phyloP scores from a whole-genome alignment of 177 flowering plant genomes.

The Tripterygium wilfordii region DNA sequence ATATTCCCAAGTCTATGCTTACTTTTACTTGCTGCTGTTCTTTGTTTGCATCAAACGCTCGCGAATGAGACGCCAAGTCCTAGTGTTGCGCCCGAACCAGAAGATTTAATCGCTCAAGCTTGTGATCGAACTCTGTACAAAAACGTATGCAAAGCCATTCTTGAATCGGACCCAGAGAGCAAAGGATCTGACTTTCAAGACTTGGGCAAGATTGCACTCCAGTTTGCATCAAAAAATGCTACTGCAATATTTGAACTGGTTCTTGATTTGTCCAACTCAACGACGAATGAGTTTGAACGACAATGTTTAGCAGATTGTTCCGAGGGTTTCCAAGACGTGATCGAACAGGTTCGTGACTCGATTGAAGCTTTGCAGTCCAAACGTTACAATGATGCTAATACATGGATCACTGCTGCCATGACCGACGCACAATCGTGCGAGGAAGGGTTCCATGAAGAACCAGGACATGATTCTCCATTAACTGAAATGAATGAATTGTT shows the following conservation, averaged over 20 bases:
- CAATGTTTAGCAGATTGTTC: slow-evolving; percentile 26
- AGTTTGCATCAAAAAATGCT: slow-evolving; percentile 14
- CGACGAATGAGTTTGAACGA: slow-evolving; percentile 1
- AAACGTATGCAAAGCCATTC: slow-evolving; percentile 20
- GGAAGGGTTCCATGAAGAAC: slow-evolving; percentile 22
- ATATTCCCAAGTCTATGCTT: no score
- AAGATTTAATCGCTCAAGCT: not conserved
- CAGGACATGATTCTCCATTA: slow-evolving; percentile 12
- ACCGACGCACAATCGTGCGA: slow-evolving; percentile 29
- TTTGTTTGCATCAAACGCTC: no score
- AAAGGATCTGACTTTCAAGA: slow-evolving; percentile 11
- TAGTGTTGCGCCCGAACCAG: no score
- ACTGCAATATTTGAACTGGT: slow-evolving; percentile 2
- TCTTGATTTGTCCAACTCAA: not conserved
- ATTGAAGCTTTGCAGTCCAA: slow-evolving; percentile 22
- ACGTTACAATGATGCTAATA: slow-evolving; percentile 19
- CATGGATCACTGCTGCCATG: slow-evolving; percentile 42
- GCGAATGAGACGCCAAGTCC: no score
- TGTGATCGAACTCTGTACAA: slow-evolving; percentile 8
- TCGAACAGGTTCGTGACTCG: slow-evolving; percentile 26
- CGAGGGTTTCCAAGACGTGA: slow-evolving; percentile 27
- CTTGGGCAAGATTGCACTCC: slow-evolving; percentile 15
- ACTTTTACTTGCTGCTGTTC: no score
- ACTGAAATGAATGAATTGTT: slow-evolving; percentile 5
- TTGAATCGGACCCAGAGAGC: slow-evolving; percentile 15